These are phyloP conservation scores for Cytospora chrysosperma DNA, from an alignment of 2,329 filamentous ascomycete species.

Conservation along the genomic window DNA sequence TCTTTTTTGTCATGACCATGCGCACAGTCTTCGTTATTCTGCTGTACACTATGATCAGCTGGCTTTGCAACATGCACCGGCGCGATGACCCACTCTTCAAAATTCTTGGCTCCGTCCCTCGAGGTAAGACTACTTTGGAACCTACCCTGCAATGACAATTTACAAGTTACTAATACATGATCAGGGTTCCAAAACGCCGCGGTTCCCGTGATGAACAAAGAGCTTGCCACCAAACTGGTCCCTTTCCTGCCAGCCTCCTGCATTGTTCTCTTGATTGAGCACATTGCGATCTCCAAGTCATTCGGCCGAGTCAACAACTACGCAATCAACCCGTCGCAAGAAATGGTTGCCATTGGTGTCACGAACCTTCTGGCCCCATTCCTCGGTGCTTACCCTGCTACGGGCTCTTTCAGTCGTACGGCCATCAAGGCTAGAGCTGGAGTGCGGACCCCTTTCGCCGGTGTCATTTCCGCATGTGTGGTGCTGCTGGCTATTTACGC, in stretches of 20 bases:
- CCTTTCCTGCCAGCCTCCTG: constrained; percentile 78
- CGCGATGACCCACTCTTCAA: constrained; percentile 65
- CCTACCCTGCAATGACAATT: background rate
- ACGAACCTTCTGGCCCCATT: constrained; percentile 89
- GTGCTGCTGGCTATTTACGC: constrained; percentile 90
- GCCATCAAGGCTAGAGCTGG: constrained; percentile 98
- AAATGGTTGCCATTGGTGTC: constrained; percentile 91
- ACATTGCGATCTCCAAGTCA: constrained; percentile 95
- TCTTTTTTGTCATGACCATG: constrained; percentile 90
- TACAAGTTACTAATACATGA: constrained; percentile 14
- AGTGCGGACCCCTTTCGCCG: constrained; percentile 85
- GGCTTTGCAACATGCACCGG: constrained; percentile 72
- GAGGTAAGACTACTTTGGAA: constrained; percentile 49
- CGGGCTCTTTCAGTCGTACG: constrained; percentile 92
- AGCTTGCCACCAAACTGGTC: constrained; percentile 67
- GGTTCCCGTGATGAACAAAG: constrained; percentile 65
- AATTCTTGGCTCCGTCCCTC: constrained; percentile 74
- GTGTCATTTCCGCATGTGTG: constrained; percentile 81
- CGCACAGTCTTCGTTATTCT: constrained; percentile 89
- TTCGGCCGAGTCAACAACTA: constrained; percentile 97
- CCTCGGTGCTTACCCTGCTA: constrained; percentile 86
- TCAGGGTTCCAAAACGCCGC: constrained; percentile 76
- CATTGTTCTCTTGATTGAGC: constrained; percentile 94
- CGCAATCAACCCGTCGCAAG: constrained; percentile 90
- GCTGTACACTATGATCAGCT: constrained; percentile 89